phyloP scores from a whole-genome alignment of 257 asterid species.

The Avicennia marina region DNA sequence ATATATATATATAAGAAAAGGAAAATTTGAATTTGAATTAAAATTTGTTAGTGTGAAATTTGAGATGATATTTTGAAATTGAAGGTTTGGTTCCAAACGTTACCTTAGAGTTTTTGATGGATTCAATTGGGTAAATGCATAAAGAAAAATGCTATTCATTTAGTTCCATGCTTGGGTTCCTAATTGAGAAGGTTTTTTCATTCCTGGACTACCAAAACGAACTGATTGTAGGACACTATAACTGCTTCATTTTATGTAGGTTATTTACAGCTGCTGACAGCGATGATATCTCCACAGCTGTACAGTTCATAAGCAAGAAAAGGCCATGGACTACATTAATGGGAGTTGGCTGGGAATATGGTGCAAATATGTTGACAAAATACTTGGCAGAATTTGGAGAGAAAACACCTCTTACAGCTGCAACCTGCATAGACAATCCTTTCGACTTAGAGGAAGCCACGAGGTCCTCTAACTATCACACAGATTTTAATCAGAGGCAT shows the following conservation, averaged over 20 bases:
- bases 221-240: conserved; percentile 50
- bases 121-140: neutral
- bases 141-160: conserved; percentile 4
- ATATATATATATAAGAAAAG: no score
- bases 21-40: no score
- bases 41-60: no score
- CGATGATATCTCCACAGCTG: conserved; percentile 85
- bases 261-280: conserved; percentile 99
- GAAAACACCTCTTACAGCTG: conserved; percentile 89
- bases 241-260: conserved; percentile 78
- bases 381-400: conserved; percentile 90
- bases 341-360: conserved; percentile 95
- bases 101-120: neutral
- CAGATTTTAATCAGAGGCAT: conserved; percentile 50
- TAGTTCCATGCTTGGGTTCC: conserved; percentile 3
- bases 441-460: conserved; percentile 87
- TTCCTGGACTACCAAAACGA: conserved; percentile 37
- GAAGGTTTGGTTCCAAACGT: neutral
- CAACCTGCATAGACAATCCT: conserved; percentile 89
- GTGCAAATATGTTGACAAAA: conserved; percentile 97
- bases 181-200: conserved; percentile 22
- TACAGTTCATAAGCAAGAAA: conserved; percentile 63
- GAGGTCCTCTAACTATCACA: conserved; percentile 46
- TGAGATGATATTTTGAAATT: no score
- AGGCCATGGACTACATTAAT: conserved; percentile 91